These are phyloP conservation scores for Penicillium sp. DNA, from an alignment of 2,329 filamentous ascomycete genomes.

Conservation along the genomic window DNA sequence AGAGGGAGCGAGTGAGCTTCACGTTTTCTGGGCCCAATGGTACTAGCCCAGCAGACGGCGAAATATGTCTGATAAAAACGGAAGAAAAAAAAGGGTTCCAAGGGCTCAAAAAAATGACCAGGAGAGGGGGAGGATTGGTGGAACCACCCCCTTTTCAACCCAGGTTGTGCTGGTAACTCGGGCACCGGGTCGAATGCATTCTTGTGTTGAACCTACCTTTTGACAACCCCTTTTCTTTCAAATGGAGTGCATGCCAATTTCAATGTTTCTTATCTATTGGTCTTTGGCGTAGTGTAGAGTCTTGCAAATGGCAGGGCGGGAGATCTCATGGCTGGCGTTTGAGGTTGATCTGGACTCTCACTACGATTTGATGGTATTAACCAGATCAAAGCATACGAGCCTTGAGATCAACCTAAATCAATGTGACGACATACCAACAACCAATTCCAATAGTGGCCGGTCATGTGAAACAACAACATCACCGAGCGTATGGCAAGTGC, in stretches of 20 bases:
- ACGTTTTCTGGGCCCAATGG: slow-evolving; percentile 33
- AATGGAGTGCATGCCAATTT: slow-evolving; percentile 33
- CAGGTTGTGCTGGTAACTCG: slow-evolving; percentile 23
- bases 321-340: neutral
- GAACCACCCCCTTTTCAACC: slow-evolving; percentile 21
- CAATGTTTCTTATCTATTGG: slow-evolving; percentile 20
- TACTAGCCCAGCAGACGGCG: slow-evolving; percentile 25
- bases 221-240: slow-evolving; percentile 31
- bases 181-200: slow-evolving; percentile 23
- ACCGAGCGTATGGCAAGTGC: neutral
- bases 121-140: slow-evolving; percentile 19
- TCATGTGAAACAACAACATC: neutral
- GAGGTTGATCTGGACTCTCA: neutral
- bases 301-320: neutral
- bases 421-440: neutral
- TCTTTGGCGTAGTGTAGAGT: slow-evolving; percentile 3
- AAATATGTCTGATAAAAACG: slow-evolving; percentile 28
- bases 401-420: neutral
- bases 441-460: neutral
- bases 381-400: neutral
- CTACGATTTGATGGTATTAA: neutral
- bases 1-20: slow-evolving; percentile 22
- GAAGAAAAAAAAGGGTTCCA: slow-evolving; percentile 15
- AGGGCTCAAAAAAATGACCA: slow-evolving; percentile 19
- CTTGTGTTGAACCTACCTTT: slow-evolving; percentile 32